Conservation (phyloP, 1,284 basidiomycete species). For the Puccinia novopanici region DNA sequence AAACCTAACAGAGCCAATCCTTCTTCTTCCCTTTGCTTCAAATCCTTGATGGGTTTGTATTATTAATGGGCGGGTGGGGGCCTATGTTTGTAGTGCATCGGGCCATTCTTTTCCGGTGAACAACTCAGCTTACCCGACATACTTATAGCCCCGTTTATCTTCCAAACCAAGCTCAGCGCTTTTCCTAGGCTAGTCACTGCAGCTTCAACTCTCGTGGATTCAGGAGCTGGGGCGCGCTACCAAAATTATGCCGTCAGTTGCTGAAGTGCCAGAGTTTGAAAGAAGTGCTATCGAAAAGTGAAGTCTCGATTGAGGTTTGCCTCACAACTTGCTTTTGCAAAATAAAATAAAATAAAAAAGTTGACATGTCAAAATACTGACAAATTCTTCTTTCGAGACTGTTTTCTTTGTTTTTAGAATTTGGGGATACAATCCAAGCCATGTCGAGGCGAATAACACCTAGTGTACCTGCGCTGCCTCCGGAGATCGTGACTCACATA, state of each 20-base stretch:
- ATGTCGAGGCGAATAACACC: conserved; percentile 14
- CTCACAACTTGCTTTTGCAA: neutral
- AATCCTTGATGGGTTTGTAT: neutral
- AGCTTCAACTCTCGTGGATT: conserved; percentile 36
- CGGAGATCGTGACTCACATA: conserved; percentile 74
- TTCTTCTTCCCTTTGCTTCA: neutral
- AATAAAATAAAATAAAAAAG: neutral
- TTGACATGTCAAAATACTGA: neutral
- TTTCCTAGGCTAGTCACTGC: conserved; percentile 30
- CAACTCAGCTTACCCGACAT: conserved; percentile 49
- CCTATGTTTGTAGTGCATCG: conserved; percentile 23
- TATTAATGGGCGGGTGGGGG: neutral
- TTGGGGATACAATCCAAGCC: conserved; percentile 32
- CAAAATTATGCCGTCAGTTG: conserved; percentile 40
- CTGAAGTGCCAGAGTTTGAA: conserved; percentile 29
- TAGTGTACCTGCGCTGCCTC: conserved; percentile 62
- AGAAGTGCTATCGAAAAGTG: conserved; percentile 14
- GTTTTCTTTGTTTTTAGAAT: conserved; percentile 10
- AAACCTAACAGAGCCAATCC: conserved; percentile 8
- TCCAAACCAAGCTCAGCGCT: conserved; percentile 24
- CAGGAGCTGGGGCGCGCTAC: conserved; percentile 32
- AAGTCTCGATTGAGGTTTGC: conserved; percentile 24
- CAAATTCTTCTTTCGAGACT: conserved; percentile 16
- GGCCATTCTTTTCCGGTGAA: conserved; percentile 47
- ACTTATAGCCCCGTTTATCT: conserved; percentile 48